Conservation (phyloP, 2,329 filamentous ascomycete species). For the Penicillium occitanis region DNA sequence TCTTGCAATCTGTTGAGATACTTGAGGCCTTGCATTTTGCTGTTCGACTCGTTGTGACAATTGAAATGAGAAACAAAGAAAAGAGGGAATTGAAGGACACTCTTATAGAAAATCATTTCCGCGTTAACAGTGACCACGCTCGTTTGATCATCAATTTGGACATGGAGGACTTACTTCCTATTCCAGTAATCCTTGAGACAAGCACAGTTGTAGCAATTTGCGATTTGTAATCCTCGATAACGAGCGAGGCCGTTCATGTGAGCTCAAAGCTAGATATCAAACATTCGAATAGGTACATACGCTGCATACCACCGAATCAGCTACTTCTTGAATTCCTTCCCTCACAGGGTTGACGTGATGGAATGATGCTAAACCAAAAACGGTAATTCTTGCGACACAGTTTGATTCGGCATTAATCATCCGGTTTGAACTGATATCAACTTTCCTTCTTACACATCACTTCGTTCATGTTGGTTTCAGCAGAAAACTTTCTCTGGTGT, state of each 20-base stretch:
- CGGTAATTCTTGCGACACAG: background rate
- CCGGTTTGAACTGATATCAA: background rate
- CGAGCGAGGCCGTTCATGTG: no score
- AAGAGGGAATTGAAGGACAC: background rate
- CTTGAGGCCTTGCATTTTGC: constrained; percentile 6
- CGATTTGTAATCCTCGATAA: background rate
- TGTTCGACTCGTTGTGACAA: background rate
- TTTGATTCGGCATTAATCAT: background rate
- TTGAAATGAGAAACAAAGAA: background rate
- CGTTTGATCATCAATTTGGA: background rate
- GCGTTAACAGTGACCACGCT: background rate
- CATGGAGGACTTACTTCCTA: background rate
- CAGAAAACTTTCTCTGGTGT: background rate
- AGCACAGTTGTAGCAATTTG: background rate
- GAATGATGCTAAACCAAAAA: background rate
- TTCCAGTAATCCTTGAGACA: constrained; percentile 15
- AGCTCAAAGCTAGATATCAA: background rate
- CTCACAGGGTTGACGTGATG: background rate
- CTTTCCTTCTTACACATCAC: background rate
- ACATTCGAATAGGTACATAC: background rate
- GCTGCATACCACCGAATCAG: background rate
- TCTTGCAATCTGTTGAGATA: constrained; percentile 45
- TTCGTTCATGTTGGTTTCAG: background rate
- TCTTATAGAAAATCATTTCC: background rate
- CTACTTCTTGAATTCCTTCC: background rate